Base-by-base conservation (phyloP, 2,329 filamentous ascomycete species). In the Claviceps arundinis region DNA sequence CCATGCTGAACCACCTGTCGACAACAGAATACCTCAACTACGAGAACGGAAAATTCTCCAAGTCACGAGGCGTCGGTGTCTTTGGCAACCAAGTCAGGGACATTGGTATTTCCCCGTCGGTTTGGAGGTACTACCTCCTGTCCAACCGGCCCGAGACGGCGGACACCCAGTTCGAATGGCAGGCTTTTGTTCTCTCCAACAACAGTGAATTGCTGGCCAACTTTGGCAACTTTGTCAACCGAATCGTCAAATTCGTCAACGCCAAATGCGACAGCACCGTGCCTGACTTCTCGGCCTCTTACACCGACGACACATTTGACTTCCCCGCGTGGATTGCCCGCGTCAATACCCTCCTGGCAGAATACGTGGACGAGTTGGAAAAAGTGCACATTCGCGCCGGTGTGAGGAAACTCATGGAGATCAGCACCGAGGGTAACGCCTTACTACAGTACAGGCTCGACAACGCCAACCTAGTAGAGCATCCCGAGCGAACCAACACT, bases 51-150 rank as follows among this genome's bases (percentile, higher is more conserved):
- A 96, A 96, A 66, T 96, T 96, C 72, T 90, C 85, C 65, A 96
- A 96, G 70, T 93, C 87, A 49, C 80, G 89, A 60, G 87, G 86
- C 37, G 80, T 96, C 40, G 90, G 90, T 61, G 90, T 96, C 1
- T 96, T 96, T 62, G 90, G 90, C 49, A 90, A 87, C 70, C 89
- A 87, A 61, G 90, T 88, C 47, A 85, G 86, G 68, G 84, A 94
- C 52, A 95, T 89, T 8, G 89, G 89, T 19, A 78, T 96, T 17
- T 79, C 85, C 16, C 75, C 89, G 0, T 87, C 91, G 56, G 87
- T 96, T n/a, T 96, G 89, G 88, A 78, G 90, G 58, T 95, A 91
- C 70, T 95, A 93, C 71, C 79, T 96, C 22, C 76, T 95, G 40
- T 85, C 89, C 45, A 84, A 87, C 65, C 81, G 90, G 52, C 90